Conservation (phyloP, 371 early-diverging fungal species). For the Capillidium rhysosporum region DNA sequence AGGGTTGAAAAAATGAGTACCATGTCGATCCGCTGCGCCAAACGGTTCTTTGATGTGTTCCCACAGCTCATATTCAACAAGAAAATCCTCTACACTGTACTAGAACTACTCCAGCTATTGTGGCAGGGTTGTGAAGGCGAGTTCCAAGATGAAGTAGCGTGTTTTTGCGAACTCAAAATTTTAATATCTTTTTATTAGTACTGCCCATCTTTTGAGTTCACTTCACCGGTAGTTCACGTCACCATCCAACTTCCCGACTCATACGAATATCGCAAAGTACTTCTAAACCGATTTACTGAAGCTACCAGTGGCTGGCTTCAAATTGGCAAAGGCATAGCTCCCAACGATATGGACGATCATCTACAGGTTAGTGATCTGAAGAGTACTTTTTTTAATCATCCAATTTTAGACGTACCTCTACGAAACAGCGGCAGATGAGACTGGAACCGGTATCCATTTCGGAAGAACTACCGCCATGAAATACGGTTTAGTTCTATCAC, state of each 20-base stretch:
- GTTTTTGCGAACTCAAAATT: neutral
- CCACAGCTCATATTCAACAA: conserved; percentile 58
- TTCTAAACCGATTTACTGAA: conserved; percentile 38
- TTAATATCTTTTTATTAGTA: conserved; percentile 16
- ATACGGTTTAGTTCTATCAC: neutral
- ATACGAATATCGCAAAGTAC: conserved; percentile 42
- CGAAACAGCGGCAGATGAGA: conserved; percentile 2
- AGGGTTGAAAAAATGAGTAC: conserved; percentile 40
- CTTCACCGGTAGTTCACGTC: conserved; percentile 33
- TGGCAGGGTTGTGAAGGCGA: conserved; percentile 68
- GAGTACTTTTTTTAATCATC: neutral
- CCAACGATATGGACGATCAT: conserved; percentile 32
- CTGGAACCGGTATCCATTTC: conserved; percentile 8
- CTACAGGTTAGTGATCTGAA: conserved; percentile 5
- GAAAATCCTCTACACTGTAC: conserved; percentile 27
- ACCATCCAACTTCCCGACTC: conserved; percentile 59
- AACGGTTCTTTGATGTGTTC: conserved; percentile 28
- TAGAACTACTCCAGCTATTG: conserved; percentile 55
- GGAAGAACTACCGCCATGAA: conserved; percentile 13
- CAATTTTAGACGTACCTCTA: conserved; percentile 1
- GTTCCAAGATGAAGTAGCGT: conserved; percentile 38
- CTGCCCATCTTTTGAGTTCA: conserved; percentile 49
- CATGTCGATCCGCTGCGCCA: conserved; percentile 28
- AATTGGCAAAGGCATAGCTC: conserved; percentile 22
- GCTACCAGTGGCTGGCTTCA: conserved; percentile 46